A percentile compares a stretch with the other conserved stretches of the same genome.
Conservation (phyloP, 257 asterid species). For the Prunella vulgaris region DNA sequence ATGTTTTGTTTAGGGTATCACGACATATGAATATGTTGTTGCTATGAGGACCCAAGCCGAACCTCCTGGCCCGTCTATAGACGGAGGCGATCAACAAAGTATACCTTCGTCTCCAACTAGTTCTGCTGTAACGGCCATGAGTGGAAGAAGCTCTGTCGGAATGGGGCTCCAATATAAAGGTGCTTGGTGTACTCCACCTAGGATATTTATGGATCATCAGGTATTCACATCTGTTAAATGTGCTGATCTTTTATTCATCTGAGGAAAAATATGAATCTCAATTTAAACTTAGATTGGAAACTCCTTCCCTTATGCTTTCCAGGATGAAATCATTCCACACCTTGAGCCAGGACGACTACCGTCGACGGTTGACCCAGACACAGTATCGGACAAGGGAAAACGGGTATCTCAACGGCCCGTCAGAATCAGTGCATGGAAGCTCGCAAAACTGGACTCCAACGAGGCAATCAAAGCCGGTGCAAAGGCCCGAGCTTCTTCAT, state of each 20-base stretch:
- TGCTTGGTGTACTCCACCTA: conserved; percentile 98
- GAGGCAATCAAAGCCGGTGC: conserved; percentile 94
- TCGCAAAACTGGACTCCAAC: conserved; percentile 72
- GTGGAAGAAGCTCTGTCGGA: conserved; percentile 96
- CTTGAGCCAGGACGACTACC: conserved; percentile 91
- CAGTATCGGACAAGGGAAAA: conserved; percentile 56
- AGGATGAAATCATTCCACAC: conserved; percentile 89
- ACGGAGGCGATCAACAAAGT: conserved; percentile 84
- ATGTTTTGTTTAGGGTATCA: conserved; percentile 62
- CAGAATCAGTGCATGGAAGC: conserved; percentile 94
- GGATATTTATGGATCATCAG: conserved; percentile 97
- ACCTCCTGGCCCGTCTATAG: conserved; percentile 83
- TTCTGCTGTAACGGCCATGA: conserved; percentile 89
- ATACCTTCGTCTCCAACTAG: conserved; percentile 88
- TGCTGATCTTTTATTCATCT: background rate
- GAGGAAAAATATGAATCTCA: background rate
- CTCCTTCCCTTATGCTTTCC: background rate
- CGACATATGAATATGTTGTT: conserved; percentile 87
- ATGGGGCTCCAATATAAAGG: conserved; percentile 87
- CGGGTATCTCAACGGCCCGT: conserved; percentile 61
- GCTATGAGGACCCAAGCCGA: conserved; percentile 96
- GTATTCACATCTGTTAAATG: conserved; percentile 22
- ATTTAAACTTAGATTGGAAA: too few species aligned
- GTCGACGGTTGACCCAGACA: conserved; percentile 89
- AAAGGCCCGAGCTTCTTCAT: conserved; percentile 90